A percentile compares a stretch with the other conserved stretches of the same genome.
Evolutionary conservation across 208 protist species (phyloP).

Genomic region (Trypanosoma congolense): DNA sequence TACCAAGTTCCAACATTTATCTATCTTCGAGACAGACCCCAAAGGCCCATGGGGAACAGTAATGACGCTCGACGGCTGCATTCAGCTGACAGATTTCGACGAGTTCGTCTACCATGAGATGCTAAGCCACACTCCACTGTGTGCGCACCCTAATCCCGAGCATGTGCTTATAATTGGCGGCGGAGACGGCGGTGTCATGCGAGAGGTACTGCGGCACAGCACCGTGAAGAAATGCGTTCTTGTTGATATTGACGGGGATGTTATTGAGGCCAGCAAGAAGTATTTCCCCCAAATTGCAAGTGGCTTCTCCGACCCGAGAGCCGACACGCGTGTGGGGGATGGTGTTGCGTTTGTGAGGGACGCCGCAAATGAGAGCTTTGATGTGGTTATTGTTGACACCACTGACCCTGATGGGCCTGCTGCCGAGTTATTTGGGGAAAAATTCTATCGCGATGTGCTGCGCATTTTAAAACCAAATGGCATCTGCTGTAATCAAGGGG

Average conservation of each 20-base stretch:
- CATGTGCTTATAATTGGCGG: slow-evolving; percentile 97
- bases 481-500: slow-evolving; percentile 87
- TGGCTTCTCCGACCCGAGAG: slow-evolving; percentile 63
- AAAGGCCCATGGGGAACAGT: slow-evolving; percentile 93
- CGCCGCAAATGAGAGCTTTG: slow-evolving; percentile 75
- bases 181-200: slow-evolving; percentile 96
- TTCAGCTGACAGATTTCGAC: slow-evolving; percentile 96
- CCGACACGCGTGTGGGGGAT: slow-evolving; percentile 77
- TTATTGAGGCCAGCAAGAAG: slow-evolving; percentile 81
- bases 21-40: slow-evolving; percentile 80
- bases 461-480: slow-evolving; percentile 76
- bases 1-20: slow-evolving; percentile 84
- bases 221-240: slow-evolving; percentile 89
- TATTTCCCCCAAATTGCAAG: slow-evolving; percentile 83
- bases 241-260: slow-evolving; percentile 96
- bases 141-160: slow-evolving; percentile 84
- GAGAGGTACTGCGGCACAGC: slow-evolving; percentile 94
- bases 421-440: slow-evolving; percentile 78
- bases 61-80: slow-evolving; percentile 95
- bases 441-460: slow-evolving; percentile 80
- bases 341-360: slow-evolving; percentile 80
- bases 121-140: slow-evolving; percentile 94
- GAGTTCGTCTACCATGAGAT: slow-evolving; percentile 99
- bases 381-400: slow-evolving; percentile 94
- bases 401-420: slow-evolving; percentile 92